Conservation (phyloP, 2,329 filamentous ascomycete species). For the Fusarium clavum region DNA sequence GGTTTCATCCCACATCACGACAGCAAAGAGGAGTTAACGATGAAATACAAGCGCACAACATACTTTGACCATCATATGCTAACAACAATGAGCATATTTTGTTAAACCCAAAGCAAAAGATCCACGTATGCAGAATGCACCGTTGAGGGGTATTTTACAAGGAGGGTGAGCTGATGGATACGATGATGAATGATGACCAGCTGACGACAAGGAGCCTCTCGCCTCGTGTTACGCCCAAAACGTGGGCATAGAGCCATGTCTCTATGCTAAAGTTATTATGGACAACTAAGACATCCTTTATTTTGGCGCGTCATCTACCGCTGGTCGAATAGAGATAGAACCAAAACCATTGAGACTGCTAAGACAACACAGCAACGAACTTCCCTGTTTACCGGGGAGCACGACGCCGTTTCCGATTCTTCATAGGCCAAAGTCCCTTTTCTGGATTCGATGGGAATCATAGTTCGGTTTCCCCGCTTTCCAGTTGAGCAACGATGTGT, state of each 20-base stretch:
- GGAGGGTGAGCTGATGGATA: constrained; percentile 24
- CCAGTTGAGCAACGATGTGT: constrained; percentile 5
- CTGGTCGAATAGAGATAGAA: neutral
- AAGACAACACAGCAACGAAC: constrained; percentile 5
- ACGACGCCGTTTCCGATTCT: constrained; percentile 13
- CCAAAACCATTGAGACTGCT: neutral
- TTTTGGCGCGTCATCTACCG: constrained; percentile 1
- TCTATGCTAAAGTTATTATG: neutral
- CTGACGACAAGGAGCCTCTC: constrained; percentile 15
- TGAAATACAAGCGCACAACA: neutral
- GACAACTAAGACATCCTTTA: neutral
- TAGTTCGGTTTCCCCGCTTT: constrained; percentile 13
- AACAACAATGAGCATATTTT: neutral
- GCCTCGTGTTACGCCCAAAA: constrained; percentile 22
- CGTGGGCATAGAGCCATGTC: neutral
- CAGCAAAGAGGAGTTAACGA: neutral
- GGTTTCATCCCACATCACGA: constrained; percentile 14
- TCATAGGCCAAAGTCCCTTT: neutral
- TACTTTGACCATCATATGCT: neutral
- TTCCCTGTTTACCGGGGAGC: constrained; percentile 3
- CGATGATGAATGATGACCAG: constrained; percentile 27
- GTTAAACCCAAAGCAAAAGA: constrained; percentile 19
- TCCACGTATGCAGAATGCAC: constrained; percentile 27
- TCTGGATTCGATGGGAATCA: neutral
- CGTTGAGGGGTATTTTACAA: constrained; percentile 14